Conservation (phyloP, 306 rosid species). For the Lablab purpureus region DNA sequence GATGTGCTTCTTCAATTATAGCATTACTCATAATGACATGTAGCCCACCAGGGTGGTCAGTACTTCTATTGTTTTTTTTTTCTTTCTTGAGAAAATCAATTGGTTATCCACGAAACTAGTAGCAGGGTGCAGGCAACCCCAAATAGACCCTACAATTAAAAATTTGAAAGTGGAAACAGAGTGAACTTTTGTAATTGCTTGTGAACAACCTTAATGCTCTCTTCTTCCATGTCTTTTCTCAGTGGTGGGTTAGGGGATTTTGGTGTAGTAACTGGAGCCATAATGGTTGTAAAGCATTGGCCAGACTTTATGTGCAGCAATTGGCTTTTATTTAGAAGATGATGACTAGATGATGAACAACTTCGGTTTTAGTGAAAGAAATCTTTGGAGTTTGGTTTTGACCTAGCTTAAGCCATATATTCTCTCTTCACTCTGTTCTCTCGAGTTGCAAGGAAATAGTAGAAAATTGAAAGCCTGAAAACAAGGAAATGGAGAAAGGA, state of each 20-base stretch:
- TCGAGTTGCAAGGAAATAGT: constrained; percentile 38
- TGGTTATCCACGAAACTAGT: neutral
- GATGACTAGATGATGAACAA: constrained; percentile 63
- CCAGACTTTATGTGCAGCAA: constrained; percentile 59
- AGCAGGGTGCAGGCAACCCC: neutral
- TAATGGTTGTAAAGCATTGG: constrained; percentile 55
- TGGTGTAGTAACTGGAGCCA: constrained; percentile 50
- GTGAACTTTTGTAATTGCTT: constrained; percentile 15
- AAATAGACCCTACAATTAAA: constrained; percentile 24
- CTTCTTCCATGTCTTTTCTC: constrained; percentile 14
- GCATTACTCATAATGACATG: constrained; percentile 34
- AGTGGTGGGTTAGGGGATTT: constrained; percentile 44
- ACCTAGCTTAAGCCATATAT: constrained; percentile 50
- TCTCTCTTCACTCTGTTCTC: constrained; percentile 41
- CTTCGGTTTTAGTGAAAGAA: constrained; percentile 52
- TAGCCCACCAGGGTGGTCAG: constrained; percentile 17
- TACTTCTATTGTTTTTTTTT: constrained; percentile 21
- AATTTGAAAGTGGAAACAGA: constrained; percentile 13
- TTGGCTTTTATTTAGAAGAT: constrained; percentile 64
- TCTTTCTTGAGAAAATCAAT: neutral
- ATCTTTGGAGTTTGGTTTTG: constrained; percentile 47
- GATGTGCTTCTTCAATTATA: constrained; percentile 30
- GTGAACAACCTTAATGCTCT: constrained; percentile 35
- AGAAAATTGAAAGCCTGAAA: constrained; percentile 55
- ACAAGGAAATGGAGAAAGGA: constrained; percentile 53